Base-by-base conservation (phyloP, 352 stramenopile genomes). In the Pythium sukuiense region DNA sequence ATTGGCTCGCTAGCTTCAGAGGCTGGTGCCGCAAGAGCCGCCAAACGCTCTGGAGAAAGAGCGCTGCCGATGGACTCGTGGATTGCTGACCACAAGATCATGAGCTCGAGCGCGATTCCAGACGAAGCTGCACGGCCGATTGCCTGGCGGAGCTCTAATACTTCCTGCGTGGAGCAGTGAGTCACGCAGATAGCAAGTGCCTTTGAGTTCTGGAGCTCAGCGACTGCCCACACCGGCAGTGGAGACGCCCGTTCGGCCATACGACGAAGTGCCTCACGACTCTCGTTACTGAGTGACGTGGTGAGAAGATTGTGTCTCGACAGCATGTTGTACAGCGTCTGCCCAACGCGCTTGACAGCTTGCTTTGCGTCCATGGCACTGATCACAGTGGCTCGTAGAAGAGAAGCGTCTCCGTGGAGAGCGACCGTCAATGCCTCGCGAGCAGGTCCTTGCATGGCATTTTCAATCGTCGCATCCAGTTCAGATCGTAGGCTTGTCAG, bases 31-130 rank as follows among this genome's bases (percentile, higher is more conserved):
- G 30, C 33, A 6, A 74, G 11, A 14, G 46, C 56, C 0, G 11
- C 49, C 1, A 73, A 45, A 41, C 69, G 52, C 54, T 76, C 68
- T 12, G 54, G 43, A 6, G 64, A 56, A 29, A 77, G 32, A 0
- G 67, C 18, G 2, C 67, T 67, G 33, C 61, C 79, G 12, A 76
- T 63, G 1, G 72, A 56, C 6, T 60, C 46, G 16, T 81, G 66
- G 30, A 78, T 59, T 8, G 76, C 30, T 2, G 63, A 63, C 75
- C 72, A 77, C 7, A 79, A 65, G 18, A 26, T 63, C 49, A 82
- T 55, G 14, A 80, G 55, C 54, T 79, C 75, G 29, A 71, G 35
- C 7, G 41, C 54, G 24, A 70, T 54, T 1, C 41, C 57, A 1
- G 63, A 77, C 12, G 58, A 59, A 20, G 59, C 53, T 43, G 56